Conservation (phyloP, 345 rosid genomes). For the Carallia brachiata region DNA sequence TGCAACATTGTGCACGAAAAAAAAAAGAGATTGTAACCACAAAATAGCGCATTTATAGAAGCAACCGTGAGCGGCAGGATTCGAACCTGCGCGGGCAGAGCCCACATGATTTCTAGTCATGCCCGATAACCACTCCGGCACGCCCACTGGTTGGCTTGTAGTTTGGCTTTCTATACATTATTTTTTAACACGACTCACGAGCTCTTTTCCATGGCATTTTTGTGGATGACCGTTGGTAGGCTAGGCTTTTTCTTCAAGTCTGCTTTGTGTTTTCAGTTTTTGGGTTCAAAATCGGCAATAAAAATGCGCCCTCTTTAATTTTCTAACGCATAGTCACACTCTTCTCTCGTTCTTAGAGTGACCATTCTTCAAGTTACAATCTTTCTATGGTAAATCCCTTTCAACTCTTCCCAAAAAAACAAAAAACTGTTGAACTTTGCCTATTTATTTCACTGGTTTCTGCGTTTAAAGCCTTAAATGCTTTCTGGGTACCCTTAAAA, state of each 20-base stretch:
- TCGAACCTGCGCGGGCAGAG: conserved; percentile 93
- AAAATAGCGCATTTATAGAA: too few relatives aligned
- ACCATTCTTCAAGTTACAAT: background rate
- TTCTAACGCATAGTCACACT: background rate
- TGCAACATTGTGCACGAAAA: too few relatives aligned
- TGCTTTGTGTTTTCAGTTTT: background rate
- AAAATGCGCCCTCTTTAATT: background rate
- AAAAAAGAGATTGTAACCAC: too few relatives aligned
- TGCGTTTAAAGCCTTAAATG: background rate
- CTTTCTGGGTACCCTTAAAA: background rate
- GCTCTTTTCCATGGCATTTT: background rate
- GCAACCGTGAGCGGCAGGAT: conserved; percentile 57
- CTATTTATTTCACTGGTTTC: background rate
- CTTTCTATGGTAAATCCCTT: background rate
- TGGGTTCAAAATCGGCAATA: background rate
- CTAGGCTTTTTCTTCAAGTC: background rate
- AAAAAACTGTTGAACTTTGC: background rate
- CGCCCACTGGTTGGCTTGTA: conserved; percentile 33
- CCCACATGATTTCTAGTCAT: conserved; percentile 98
- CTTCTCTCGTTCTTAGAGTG: background rate
- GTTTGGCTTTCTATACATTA: too few relatives aligned
- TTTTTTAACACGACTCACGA: too few relatives aligned
- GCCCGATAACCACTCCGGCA: conserved; percentile 99
- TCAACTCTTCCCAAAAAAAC: background rate
- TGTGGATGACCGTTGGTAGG: conserved; percentile 1